phyloP scores from a whole-genome alignment of 306 rosid species.

The Purshia tridentata region DNA sequence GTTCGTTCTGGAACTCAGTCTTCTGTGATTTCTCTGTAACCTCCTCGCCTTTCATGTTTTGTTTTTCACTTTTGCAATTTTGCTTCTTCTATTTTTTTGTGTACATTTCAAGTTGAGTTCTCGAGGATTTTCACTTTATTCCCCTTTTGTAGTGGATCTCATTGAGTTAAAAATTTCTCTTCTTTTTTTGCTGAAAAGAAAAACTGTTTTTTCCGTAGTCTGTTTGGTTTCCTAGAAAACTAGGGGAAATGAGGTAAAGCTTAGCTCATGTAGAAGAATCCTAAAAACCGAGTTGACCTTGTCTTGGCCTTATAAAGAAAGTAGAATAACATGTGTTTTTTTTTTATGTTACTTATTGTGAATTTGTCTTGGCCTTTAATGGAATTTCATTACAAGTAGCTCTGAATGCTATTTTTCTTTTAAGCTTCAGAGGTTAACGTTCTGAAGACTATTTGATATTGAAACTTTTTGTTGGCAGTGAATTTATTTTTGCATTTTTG shows the following conservation, averaged over 20 bases:
- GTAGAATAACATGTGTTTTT: not conserved
- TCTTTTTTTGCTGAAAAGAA: not conserved
- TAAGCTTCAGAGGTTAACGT: conserved; percentile 5
- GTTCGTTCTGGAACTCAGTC: not conserved
- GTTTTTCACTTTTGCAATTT: not conserved
- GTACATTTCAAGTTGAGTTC: not conserved
- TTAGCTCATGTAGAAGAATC: conserved; percentile 16
- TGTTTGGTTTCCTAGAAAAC: conserved; percentile 21
- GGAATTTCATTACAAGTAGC: not conserved
- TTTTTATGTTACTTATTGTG: not conserved
- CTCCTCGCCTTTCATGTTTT: not conserved
- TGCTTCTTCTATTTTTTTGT: not conserved
- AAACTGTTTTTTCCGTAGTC: not conserved
- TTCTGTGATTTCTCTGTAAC: not conserved
- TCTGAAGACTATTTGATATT: conserved; percentile 12
- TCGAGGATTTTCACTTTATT: not conserved
- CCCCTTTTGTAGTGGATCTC: conserved; percentile 28
- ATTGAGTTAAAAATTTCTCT: not conserved
- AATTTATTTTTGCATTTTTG: not conserved
- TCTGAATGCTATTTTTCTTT: not conserved
- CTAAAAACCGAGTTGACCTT: conserved; percentile 15
- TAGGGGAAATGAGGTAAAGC: conserved; percentile 8
- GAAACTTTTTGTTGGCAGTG: not conserved
- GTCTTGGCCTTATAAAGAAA: not conserved
- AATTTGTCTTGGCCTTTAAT: not conserved